Conservation (phyloP, 768 basidiomycete genomes). For the Peribolospora baueri region DNA sequence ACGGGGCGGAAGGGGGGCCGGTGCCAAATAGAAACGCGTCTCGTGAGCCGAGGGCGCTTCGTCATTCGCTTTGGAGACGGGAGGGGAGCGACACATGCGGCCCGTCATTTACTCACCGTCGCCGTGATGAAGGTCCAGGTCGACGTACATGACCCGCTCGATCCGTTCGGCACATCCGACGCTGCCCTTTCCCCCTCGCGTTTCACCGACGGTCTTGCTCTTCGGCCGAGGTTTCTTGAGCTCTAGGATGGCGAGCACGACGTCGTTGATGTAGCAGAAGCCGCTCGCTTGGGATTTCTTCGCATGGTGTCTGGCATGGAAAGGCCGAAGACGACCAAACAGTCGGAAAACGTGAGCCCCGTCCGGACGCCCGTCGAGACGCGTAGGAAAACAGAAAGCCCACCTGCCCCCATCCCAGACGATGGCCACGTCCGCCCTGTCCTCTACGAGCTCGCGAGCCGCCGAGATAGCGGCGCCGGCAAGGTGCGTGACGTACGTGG, state of each 20-base stretch:
- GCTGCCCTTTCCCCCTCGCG: background rate
- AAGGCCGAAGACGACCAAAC: background rate
- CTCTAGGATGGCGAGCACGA: slow-evolving; percentile 51
- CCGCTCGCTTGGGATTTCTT: slow-evolving; percentile 54
- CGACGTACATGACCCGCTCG: slow-evolving; percentile 57
- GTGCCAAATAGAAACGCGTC: too few species aligned
- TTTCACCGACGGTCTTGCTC: background rate
- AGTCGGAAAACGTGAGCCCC: background rate
- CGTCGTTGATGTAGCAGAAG: slow-evolving; percentile 86
- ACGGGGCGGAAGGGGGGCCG: slow-evolving; percentile 21
- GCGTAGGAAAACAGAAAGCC: slow-evolving; percentile 2
- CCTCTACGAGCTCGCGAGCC: slow-evolving; percentile 32
- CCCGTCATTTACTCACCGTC: slow-evolving; percentile 25
- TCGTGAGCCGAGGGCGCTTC: slow-evolving; percentile 4
- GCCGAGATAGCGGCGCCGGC: slow-evolving; percentile 61
- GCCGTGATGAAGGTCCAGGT: slow-evolving; percentile 75
- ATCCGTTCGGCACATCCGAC: slow-evolving; percentile 5
- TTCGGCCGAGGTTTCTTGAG: slow-evolving; percentile 27
- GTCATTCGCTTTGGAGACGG: slow-evolving; percentile 41
- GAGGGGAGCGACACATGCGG: too few species aligned
- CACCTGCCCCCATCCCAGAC: slow-evolving; percentile 81
- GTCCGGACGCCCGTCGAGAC: too few species aligned
- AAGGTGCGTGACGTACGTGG: slow-evolving; percentile 42
- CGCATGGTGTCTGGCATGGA: slow-evolving; percentile 45
- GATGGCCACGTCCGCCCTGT: slow-evolving; percentile 37